Percentiles rank a stretch among this genome's conserved stretches.
Evolutionary conservation across 225 moss, liverwort and hornwort species (phyloP).

Genomic region (Thuidium tamariscinum): DNA sequence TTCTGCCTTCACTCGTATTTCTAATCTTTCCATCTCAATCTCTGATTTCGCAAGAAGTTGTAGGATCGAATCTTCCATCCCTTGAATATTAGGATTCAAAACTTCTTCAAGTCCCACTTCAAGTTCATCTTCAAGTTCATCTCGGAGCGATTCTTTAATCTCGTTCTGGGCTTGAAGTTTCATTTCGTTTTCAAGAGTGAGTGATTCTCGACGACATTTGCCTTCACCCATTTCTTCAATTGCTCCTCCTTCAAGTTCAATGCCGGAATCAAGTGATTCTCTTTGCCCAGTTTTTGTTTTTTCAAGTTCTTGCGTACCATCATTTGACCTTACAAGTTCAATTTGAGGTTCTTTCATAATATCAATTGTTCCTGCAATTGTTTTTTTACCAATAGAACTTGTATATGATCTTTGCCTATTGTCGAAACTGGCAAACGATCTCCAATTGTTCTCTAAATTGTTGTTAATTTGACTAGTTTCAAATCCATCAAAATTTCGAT

Average conservation of each 20-base stretch:
- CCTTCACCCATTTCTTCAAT: not conserved
- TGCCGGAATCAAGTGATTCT: not conserved
- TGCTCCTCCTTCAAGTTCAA: not conserved
- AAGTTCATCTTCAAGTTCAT: not conserved
- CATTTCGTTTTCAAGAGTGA: not conserved
- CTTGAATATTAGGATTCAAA: not conserved
- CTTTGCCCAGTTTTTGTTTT: not conserved
- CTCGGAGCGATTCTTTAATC: not conserved
- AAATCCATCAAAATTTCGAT: not conserved
- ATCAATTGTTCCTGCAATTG: not conserved
- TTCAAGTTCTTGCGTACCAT: not conserved
- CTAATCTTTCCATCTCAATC: not conserved
- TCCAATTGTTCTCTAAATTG: not conserved
- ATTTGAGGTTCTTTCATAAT: not conserved
- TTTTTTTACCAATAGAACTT: not conserved
- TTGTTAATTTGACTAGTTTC: not conserved
- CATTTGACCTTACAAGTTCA: not conserved
- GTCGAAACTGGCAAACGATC: not conserved
- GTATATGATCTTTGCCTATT: not conserved
- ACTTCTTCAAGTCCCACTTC: not conserved
- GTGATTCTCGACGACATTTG: not conserved
- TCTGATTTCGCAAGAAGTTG: not conserved
- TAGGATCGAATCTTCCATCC: not conserved
- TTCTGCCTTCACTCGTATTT: not conserved
- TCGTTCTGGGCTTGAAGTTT: not conserved